phyloP scores from a whole-genome alignment of 306 rosid genomes.

The Rubus idaeus region DNA sequence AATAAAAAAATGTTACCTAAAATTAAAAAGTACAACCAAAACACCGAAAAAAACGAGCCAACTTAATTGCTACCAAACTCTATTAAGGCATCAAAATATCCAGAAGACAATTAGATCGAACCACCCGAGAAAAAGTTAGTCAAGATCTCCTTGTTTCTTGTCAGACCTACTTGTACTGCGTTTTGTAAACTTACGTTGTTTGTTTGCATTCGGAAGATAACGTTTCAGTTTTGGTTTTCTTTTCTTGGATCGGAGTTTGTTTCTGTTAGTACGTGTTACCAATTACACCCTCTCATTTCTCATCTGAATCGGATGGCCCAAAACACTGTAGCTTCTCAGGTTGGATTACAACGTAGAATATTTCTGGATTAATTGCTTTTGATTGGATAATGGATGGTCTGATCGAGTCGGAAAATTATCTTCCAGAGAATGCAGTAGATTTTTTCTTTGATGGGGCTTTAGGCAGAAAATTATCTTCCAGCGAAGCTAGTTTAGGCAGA shows the following conservation, averaged over 20 bases:
- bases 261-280: constrained; percentile 30
- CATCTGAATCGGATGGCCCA: constrained; percentile 42
- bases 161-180: neutral
- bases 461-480: no score
- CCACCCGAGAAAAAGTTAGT: neutral
- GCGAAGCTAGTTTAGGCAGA: no score
- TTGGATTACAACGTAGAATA: neutral
- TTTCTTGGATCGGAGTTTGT: constrained; percentile 1
- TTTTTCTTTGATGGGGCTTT: neutral
- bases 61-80: neutral
- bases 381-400: neutral
- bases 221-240: constrained; percentile 16
- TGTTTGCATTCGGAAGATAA: constrained; percentile 31
- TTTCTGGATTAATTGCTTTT: neutral
- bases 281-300: constrained; percentile 37
- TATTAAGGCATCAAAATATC: neutral
- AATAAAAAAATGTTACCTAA: no score
- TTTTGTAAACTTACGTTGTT: constrained; percentile 1
- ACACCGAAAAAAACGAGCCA: neutral
- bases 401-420: neutral
- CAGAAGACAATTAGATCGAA: neutral
- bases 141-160: constrained; percentile 15
- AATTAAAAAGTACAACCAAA: neutral
- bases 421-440: neutral
- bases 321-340: neutral